A percentile compares a stretch with the other conserved stretches of the same genome.
These are phyloP conservation scores for Globisporangium radiosum DNA, from an alignment of 352 stramenopile genomes.

Conservation along the genomic window DNA sequence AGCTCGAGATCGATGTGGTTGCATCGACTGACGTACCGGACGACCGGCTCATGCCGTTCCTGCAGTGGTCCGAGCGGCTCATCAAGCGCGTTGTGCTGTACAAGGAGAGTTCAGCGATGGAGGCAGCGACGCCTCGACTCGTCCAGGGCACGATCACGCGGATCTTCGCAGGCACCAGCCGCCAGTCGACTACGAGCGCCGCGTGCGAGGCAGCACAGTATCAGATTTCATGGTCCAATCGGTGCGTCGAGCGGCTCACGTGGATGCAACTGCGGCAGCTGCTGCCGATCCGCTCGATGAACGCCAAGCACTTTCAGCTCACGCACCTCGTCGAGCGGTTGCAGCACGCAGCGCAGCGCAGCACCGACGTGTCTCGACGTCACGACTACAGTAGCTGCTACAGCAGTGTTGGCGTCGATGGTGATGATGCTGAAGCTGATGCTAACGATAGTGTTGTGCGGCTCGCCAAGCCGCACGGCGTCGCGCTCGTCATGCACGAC, in stretches of 20 bases:
- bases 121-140: constrained; percentile 7
- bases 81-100: constrained; percentile 62
- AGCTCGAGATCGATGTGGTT: constrained; percentile 35
- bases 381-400: no score
- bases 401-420: no score
- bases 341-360: background rate
- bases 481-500: constrained; percentile 30
- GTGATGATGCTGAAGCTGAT: no score
- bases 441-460: background rate
- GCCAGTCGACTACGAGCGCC: background rate
- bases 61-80: constrained; percentile 43
- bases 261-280: constrained; percentile 51
- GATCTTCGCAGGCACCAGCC: constrained; percentile 7
- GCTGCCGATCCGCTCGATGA: constrained; percentile 59
- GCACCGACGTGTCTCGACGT: no score
- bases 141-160: constrained; percentile 29
- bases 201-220: constrained; percentile 39
- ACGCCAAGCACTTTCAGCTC: constrained; percentile 63
- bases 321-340: constrained; percentile 21
- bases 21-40: constrained; percentile 48
- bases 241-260: constrained; percentile 30
- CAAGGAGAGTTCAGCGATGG: constrained; percentile 23
- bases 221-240: constrained; percentile 47
- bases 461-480: constrained; percentile 20
- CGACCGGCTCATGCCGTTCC: constrained; percentile 54